These are phyloP conservation scores for Trichophyton rubrum DNA, from an alignment of 2,329 filamentous ascomycete species.

Conservation along the genomic window DNA sequence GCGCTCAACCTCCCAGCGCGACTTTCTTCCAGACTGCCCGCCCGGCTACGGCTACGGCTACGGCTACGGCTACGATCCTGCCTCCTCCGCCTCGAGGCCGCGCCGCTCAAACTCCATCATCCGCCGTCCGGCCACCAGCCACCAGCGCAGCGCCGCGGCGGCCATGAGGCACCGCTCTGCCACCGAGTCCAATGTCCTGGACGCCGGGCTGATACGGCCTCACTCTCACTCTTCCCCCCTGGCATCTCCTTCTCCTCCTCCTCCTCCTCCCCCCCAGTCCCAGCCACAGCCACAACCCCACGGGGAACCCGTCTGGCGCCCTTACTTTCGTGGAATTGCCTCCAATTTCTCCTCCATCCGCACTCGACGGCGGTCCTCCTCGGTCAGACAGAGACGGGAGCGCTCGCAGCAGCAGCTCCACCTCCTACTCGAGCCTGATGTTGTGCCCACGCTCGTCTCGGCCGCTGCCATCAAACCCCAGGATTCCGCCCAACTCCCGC, in stretches of 20 bases:
- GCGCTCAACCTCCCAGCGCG: conserved; percentile 44
- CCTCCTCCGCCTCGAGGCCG: conserved; percentile 18
- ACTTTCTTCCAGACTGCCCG: conserved; percentile 29
- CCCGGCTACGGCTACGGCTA: no score
- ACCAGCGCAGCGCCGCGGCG: conserved; percentile 46
- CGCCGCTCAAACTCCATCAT: conserved; percentile 38
- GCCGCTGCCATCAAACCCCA: conserved; percentile 27
- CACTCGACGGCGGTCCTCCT: conserved; percentile 30
- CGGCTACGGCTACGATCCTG: conserved; percentile 14
- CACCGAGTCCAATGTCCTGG: conserved; percentile 14
- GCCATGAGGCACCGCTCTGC: conserved; percentile 37
- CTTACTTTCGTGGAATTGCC: conserved; percentile 30
- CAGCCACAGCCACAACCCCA: no score
- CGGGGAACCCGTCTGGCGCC: conserved; percentile 22
- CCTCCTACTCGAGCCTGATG: conserved; percentile 33
- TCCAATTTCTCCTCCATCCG: not conserved
- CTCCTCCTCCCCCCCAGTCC: no score
- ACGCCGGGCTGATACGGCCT: not conserved
- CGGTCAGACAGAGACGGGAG: conserved; percentile 22
- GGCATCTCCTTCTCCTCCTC: no score
- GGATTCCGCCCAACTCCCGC: conserved; percentile 11
- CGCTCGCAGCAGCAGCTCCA: conserved; percentile 26
- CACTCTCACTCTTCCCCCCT: conserved; percentile 13
- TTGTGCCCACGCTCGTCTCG: conserved; percentile 38
- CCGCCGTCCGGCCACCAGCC: conserved; percentile 50